Evolutionary conservation across 176 grass and related monocot genomes (phyloP).

Genomic region (Oryza rufipogon): DNA sequence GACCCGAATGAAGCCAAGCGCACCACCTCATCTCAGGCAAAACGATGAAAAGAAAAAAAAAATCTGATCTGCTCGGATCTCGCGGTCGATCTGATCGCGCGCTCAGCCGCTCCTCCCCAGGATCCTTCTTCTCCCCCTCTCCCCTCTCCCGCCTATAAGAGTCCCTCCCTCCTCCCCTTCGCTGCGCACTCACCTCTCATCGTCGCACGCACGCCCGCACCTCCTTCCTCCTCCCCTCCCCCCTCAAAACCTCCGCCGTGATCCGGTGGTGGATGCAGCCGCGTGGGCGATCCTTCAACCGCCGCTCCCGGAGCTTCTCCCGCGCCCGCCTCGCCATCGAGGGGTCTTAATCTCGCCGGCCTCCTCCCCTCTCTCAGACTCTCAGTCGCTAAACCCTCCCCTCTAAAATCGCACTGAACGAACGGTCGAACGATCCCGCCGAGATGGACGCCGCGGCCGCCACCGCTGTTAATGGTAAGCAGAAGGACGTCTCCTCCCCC

Average conservation of each 20-base stretch:
- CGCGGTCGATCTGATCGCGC: background rate
- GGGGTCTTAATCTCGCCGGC: constrained; percentile 54
- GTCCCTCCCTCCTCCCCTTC: background rate
- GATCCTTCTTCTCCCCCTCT: too few species aligned
- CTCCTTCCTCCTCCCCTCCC: background rate
- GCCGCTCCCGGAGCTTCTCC: constrained; percentile 94
- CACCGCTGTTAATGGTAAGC: constrained; percentile 58
- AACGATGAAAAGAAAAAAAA: background rate
- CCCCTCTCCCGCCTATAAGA: constrained; percentile 32
- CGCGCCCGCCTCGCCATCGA: constrained; percentile 85
- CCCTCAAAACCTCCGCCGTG: constrained; percentile 3
- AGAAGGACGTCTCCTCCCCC: too few species aligned
- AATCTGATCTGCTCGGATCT: background rate
- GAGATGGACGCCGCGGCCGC: constrained; percentile 48
- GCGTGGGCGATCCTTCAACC: constrained; percentile 60
- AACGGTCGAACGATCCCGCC: constrained; percentile 11
- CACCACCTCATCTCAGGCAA: background rate
- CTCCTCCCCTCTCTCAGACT: background rate
- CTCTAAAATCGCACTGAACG: background rate
- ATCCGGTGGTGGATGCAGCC: constrained; percentile 72
- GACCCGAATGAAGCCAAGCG: background rate
- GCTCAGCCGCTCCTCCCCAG: background rate
- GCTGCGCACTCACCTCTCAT: background rate
- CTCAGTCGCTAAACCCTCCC: background rate
- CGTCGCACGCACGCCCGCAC: background rate